phyloP scores from a whole-genome alignment of 2,329 filamentous ascomycete species.

The Leptographium lundbergii region DNA sequence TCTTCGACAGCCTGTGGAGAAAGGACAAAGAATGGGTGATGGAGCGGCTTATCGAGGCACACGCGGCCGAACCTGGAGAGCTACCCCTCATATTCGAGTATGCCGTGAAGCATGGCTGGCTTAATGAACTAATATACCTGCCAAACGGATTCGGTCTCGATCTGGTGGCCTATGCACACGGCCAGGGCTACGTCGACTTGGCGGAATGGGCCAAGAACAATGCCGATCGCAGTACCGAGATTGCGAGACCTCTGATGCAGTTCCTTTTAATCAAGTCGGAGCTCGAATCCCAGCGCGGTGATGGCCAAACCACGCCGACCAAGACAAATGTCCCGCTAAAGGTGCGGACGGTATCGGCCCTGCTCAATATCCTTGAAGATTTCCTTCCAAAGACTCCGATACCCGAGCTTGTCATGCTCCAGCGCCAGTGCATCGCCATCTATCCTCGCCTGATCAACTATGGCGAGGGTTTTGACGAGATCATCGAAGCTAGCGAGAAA shows the following conservation, averaged over 20 bases:
- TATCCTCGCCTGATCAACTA: constrained; percentile 96
- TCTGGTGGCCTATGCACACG: constrained; percentile 73
- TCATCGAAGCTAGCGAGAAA: constrained; percentile 75
- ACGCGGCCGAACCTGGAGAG: constrained; percentile 55
- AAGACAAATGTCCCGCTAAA: constrained; percentile 63
- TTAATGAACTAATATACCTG: constrained; percentile 66
- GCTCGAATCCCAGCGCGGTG: constrained; percentile 61
- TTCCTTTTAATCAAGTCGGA: constrained; percentile 79
- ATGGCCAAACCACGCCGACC: constrained; percentile 27
- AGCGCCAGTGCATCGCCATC: constrained; percentile 78
- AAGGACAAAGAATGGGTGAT: constrained; percentile 83
- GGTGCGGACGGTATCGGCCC: constrained; percentile 70
- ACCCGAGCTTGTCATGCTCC: constrained; percentile 64
- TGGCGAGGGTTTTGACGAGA: constrained; percentile 79
- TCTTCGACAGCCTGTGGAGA: constrained; percentile 82
- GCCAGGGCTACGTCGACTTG: constrained; percentile 67
- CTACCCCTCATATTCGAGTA: constrained; percentile 65
- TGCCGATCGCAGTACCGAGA: constrained; percentile 50
- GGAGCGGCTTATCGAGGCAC: constrained; percentile 63
- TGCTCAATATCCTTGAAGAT: constrained; percentile 70
- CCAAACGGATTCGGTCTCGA: constrained; percentile 80
- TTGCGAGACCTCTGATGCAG: constrained; percentile 60
- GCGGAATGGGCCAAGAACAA: constrained; percentile 68
- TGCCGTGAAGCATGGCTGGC: constrained; percentile 69
- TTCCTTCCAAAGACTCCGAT: constrained; percentile 47